Evolutionary conservation across 495 filamentous ascomycete genomes (phyloP).

Genomic region (Clavariopsis aquatica): DNA sequence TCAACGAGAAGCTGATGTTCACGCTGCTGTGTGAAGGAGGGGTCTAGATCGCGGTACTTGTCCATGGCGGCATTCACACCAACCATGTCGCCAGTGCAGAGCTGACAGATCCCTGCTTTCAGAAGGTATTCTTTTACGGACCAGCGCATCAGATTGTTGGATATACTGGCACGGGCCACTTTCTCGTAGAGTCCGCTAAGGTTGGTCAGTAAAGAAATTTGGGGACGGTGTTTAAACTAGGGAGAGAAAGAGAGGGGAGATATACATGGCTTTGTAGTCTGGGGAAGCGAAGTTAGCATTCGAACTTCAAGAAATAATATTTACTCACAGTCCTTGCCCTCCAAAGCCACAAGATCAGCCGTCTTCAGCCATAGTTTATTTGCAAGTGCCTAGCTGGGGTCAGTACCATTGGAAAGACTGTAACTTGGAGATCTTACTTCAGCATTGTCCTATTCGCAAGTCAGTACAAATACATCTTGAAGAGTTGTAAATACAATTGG

Average conservation of each 20-base stretch:
- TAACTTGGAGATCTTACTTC: conserved; percentile 17
- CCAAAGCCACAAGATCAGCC: conserved; percentile 80
- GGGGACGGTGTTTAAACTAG: background rate
- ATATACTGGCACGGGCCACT: conserved; percentile 68
- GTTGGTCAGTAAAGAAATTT: conserved; percentile 45
- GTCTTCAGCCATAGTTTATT: conserved; percentile 90
- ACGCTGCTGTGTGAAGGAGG: conserved; percentile 68
- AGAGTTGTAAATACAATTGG: background rate
- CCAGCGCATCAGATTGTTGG: conserved; percentile 83
- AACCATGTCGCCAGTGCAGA: conserved; percentile 63
- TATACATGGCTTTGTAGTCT: conserved; percentile 37
- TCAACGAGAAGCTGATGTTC: conserved; percentile 80
- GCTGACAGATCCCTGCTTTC: conserved; percentile 71
- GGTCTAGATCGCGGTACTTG: conserved; percentile 78
- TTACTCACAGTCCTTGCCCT: conserved; percentile 59
- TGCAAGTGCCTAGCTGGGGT: conserved; percentile 59
- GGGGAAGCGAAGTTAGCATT: background rate
- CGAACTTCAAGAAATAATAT: conserved; percentile 41
- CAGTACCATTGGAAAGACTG: conserved; percentile 11
- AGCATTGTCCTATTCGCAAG: conserved; percentile 31
- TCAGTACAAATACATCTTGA: conserved; percentile 6
- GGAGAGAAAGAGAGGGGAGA: conserved; percentile 1
- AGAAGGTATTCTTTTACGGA: conserved; percentile 91
- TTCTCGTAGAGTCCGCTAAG: conserved; percentile 68
- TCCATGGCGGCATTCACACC: conserved; percentile 74